Conservation (phyloP, 192 early-diverging fungal species). For the Coemansia sp. region DNA sequence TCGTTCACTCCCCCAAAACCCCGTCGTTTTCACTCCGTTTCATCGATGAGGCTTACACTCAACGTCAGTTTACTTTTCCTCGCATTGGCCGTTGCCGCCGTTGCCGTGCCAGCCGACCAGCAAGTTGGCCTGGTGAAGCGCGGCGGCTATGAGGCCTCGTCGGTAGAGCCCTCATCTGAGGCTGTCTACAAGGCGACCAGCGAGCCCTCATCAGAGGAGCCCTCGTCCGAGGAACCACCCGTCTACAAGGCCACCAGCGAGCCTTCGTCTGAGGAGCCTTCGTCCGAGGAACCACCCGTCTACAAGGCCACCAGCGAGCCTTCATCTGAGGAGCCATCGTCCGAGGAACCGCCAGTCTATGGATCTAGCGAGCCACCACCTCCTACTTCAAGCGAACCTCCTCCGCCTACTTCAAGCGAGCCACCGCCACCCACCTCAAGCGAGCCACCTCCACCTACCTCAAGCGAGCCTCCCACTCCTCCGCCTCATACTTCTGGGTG, state of each 20-base stretch:
- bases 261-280: conserved; percentile 23
- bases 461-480: conserved; percentile 21
- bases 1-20: not conserved
- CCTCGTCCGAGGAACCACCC: conserved; percentile 19
- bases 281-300: conserved; percentile 20
- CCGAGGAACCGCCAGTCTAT: not conserved
- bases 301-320: conserved; percentile 20
- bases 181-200: conserved; percentile 20
- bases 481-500: conserved; percentile 11
- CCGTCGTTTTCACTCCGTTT: not conserved
- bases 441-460: conserved; percentile 11
- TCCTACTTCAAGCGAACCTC: conserved; percentile 6
- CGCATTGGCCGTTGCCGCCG: conserved; percentile 37
- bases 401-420: conserved; percentile 24
- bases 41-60: conserved; percentile 37
- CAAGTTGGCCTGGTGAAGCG: conserved; percentile 37
- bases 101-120: conserved; percentile 32
- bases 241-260: conserved; percentile 11
- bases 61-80: conserved; percentile 48
- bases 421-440: conserved; percentile 16
- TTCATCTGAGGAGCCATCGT: conserved; percentile 19
- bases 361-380: conserved; percentile 20
- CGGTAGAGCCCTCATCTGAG: conserved; percentile 22
- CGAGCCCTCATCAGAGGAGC: conserved; percentile 26
- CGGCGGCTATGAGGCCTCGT: conserved; percentile 20